Evolutionary conservation across 805 yeast species (phyloP), one percentile per base, ranked within the genome.

Genomic region (Wickerhamomyces alni): DNA sequence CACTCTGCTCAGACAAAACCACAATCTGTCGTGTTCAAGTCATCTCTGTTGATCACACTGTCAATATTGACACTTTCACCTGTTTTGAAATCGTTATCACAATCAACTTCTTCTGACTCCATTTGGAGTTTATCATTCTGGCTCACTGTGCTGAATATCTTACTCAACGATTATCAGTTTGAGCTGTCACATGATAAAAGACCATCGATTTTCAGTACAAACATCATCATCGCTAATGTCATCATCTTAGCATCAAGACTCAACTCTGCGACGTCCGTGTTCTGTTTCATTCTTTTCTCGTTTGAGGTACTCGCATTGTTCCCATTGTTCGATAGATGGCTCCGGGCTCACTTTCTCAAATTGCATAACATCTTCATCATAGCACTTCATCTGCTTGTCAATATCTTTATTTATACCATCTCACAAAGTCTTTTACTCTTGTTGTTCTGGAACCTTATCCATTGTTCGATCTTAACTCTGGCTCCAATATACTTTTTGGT

Each of bases 91-190:
- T 87, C 96, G 0, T 69, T 93, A 32, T 87, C 96, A 0, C 77
- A 80, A 51, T 83, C 96, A 0, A 87, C 96, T 0, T 78, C 96
- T 0, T 82, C 93, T 0, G 98, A 93, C 63, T 87, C 96, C 13
- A 87, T 93, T 43, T 91, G 98, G 97, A 88, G 95, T 0, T 61
- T 93, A 5, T 77, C 94, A 8, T 78, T 82, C 35, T 82, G 96
- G 80, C 66, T 93, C 13, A 79, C 85, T 25, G 50, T 87, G 10
- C 64, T 80, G 33, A 87, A 87, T 51, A 63, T 88, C 3, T 54
- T 80, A 19, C 69, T 80, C 50, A 80, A 82, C 54, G 86, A 86
- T 60, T 82, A 83, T 57, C 72, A 83, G 28, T 66, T 74, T 52
- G 75, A 74, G 45, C 55, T 72, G n/a, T 49, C 24, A n/a, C 8